phyloP scores from a whole-genome alignment of 129 eudicot species.

The Chrysanthemum seticuspe region DNA sequence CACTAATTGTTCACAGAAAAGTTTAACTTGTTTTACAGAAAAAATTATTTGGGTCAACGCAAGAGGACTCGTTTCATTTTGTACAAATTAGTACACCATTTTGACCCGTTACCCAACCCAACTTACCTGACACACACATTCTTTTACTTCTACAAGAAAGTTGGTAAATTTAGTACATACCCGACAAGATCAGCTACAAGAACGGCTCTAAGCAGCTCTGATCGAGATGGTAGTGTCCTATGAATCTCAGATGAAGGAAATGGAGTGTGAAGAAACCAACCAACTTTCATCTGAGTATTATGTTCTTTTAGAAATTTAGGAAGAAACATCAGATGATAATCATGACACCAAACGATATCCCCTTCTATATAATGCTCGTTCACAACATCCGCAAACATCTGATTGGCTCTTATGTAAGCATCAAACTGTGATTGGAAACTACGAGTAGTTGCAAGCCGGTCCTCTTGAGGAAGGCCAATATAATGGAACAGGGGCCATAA shows the following conservation, averaged over 20 bases:
- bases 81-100: neutral
- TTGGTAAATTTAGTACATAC: constrained; percentile 28
- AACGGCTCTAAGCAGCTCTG: constrained; percentile 78
- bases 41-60: neutral
- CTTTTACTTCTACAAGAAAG: neutral
- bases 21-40: neutral
- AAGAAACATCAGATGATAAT: constrained; percentile 84
- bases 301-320: constrained; percentile 70
- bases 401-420: constrained; percentile 80
- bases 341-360: constrained; percentile 90
- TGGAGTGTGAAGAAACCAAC: constrained; percentile 95
- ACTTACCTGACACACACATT: neutral
- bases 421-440: constrained; percentile 80
- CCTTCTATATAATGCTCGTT: constrained; percentile 68
- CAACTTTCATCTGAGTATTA: constrained; percentile 66
- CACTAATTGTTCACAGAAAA: too few species aligned
- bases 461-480: constrained; percentile 89
- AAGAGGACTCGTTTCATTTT: neutral
- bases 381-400: constrained; percentile 84
- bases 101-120: neutral
- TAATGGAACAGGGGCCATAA: constrained; percentile 88
- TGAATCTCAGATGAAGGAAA: constrained; percentile 89
- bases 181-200: constrained; percentile 89
- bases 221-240: constrained; percentile 70
- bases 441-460: constrained; percentile 72